A percentile compares a stretch with the other conserved stretches of the same genome.
phyloP scores from a whole-genome alignment of 495 filamentous ascomycete species.

The Penicillium pancosmium region DNA sequence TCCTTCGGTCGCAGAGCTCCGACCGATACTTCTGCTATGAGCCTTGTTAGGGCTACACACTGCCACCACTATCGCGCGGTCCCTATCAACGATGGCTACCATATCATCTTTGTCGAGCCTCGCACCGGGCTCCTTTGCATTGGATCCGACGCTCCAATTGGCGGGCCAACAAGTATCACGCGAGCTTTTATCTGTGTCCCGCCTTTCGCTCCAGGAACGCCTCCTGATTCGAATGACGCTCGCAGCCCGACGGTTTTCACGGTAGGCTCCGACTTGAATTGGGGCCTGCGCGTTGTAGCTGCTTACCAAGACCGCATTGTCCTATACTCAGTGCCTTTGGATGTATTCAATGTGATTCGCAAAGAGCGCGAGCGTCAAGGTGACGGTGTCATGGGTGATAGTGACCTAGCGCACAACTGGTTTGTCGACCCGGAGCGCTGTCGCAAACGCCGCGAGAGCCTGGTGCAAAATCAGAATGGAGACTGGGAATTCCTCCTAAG shows the following conservation, averaged over 20 bases:
- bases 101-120: conserved; percentile 73
- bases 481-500: conserved; percentile 46
- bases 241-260: conserved; percentile 55
- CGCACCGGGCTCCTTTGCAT: conserved; percentile 61
- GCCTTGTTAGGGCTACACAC: conserved; percentile 43
- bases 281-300: conserved; percentile 65
- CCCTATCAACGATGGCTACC: conserved; percentile 69
- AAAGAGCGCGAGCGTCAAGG: conserved; percentile 41
- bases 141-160: conserved; percentile 66
- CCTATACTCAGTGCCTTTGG: conserved; percentile 65
- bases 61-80: conserved; percentile 70
- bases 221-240: conserved; percentile 43
- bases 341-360: conserved; percentile 54
- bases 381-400: conserved; percentile 40
- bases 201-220: conserved; percentile 33
- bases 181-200: conserved; percentile 45
- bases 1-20: conserved; percentile 31
- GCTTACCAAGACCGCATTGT: conserved; percentile 57
- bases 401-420: conserved; percentile 38
- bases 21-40: conserved; percentile 30
- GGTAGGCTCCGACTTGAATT: conserved; percentile 59
- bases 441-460: conserved; percentile 34
- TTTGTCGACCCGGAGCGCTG: conserved; percentile 35
- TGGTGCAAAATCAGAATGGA: conserved; percentile 41
- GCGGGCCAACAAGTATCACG: conserved; percentile 52